Evolutionary conservation across 164 flowering plant species (phyloP).

Genomic region (Saururus chinensis): DNA sequence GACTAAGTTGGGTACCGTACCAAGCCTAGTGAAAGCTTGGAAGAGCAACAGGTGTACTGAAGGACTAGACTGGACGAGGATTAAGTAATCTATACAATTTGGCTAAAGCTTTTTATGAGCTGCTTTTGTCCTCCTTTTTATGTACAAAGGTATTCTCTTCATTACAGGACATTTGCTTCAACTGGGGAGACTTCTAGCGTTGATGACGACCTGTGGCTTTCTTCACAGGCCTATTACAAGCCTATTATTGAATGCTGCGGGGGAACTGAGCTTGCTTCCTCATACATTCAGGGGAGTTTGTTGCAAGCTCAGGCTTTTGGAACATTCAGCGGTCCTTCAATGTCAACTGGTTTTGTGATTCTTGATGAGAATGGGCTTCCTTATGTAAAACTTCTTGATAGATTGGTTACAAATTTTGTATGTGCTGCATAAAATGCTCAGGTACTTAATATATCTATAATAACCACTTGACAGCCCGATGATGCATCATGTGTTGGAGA

Average conservation of each 20-base stretch:
- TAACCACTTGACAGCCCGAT: constrained; percentile 51
- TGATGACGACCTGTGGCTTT: constrained; percentile 96
- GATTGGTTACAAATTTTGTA: background rate
- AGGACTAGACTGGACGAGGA: constrained; percentile 83
- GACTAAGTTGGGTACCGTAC: constrained; percentile 78
- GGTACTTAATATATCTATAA: background rate
- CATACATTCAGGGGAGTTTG: constrained; percentile 53
- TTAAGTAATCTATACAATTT: constrained; percentile 32
- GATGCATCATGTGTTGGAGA: constrained; percentile 81
- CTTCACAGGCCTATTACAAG: constrained; percentile 67
- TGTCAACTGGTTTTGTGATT: constrained; percentile 74
- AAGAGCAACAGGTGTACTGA: constrained; percentile 68
- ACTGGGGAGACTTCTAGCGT: constrained; percentile 86
- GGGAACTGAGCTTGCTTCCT: constrained; percentile 81
- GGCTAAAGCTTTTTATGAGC: background rate
- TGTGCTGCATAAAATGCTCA: background rate
- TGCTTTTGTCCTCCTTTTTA: background rate
- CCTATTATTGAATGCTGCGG: constrained; percentile 91
- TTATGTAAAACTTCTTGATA: constrained; percentile 42
- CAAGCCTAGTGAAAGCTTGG: constrained; percentile 92
- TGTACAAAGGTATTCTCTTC: background rate
- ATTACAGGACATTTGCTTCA: constrained; percentile 55
- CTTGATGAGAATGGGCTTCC: constrained; percentile 72
- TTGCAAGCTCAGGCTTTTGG: constrained; percentile 93
- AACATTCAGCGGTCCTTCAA: constrained; percentile 68